These are phyloP conservation scores for Allium fistulosum DNA, from an alignment of 106 monocot species.

Conservation along the genomic window DNA sequence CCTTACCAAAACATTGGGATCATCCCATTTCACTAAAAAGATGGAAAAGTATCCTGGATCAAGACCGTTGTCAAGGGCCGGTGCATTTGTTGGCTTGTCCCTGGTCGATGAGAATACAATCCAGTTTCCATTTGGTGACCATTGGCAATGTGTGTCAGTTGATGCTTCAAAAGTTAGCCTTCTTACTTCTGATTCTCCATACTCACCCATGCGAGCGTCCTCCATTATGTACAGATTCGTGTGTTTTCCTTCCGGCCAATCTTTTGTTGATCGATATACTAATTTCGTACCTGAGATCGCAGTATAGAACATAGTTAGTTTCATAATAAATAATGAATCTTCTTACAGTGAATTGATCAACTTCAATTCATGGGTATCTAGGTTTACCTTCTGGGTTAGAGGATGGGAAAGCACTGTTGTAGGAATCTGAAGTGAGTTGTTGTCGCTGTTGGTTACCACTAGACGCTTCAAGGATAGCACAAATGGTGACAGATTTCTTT, in stretches of 20 bases:
- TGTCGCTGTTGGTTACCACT: not conserved
- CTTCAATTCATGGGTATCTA: no score
- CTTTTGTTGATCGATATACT: slow-evolving; percentile 3
- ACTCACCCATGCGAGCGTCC: not conserved
- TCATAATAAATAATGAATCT: not conserved
- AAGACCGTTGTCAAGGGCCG: not conserved
- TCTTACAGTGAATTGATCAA: not conserved
- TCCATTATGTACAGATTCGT: slow-evolving; percentile 1
- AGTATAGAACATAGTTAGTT: not conserved
- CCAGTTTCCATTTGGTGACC: slow-evolving; percentile 2
- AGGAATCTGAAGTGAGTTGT: not conserved
- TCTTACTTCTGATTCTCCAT: not conserved
- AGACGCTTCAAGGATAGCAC: not conserved
- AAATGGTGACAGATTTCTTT: not conserved
- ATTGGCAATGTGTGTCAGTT: slow-evolving; percentile 3
- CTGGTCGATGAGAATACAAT: not conserved
- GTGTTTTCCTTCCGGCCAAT: not conserved
- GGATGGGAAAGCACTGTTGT: slow-evolving; percentile 3
- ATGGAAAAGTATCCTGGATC: slow-evolving; percentile 1
- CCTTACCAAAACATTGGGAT: not conserved
- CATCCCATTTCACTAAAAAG: not conserved
- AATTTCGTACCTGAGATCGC: not conserved
- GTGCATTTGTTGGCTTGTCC: not conserved
- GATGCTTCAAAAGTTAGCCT: not conserved
- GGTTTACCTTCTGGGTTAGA: not conserved